Percentiles rank a stretch among this genome's conserved stretches.
Conservation (phyloP, 1,139 yeast genomes). For the Suhomyces taliae region DNA sequence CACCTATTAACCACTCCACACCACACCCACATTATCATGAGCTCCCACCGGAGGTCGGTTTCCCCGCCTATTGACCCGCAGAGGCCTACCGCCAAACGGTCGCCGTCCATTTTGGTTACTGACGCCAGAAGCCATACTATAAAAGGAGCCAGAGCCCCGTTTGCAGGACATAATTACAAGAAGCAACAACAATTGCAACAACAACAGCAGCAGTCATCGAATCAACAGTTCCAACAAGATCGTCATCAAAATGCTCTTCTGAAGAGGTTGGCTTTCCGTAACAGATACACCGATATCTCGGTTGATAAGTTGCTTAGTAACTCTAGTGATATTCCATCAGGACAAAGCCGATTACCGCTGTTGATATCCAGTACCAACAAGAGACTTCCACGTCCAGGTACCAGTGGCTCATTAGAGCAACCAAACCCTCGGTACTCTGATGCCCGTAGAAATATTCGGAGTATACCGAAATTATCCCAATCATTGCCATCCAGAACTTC, state of each 20-base stretch:
- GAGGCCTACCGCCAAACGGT: conserved; percentile 77
- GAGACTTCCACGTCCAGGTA: conserved; percentile 1
- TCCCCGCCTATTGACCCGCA: conserved; percentile 13
- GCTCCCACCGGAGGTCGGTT: conserved; percentile 3
- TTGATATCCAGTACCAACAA: conserved; percentile 18
- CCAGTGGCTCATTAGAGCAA: background rate
- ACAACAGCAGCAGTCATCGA: conserved; percentile 12
- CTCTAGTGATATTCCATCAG: conserved; percentile 84
- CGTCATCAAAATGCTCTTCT: conserved; percentile 25
- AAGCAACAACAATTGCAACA: conserved; percentile 31
- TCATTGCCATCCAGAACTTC: conserved; percentile 84
- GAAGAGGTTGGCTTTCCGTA: conserved; percentile 31
- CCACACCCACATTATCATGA: conserved; percentile 1
- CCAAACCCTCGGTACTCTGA: conserved; percentile 1
- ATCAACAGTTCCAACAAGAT: conserved; percentile 17
- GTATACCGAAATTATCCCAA: conserved; percentile 60
- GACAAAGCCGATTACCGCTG: conserved; percentile 54
- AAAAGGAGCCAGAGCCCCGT: conserved; percentile 75
- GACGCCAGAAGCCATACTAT: conserved; percentile 68
- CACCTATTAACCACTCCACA: background rate
- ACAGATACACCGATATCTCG: conserved; percentile 66
- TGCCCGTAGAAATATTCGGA: conserved; percentile 31
- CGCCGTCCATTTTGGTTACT: conserved; percentile 91
- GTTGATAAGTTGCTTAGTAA: conserved; percentile 71
- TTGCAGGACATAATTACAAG: conserved; percentile 62